These are phyloP conservation scores for Flammula alnicola DNA, from an alignment of 1,284 basidiomycete species.

Conservation along the genomic window DNA sequence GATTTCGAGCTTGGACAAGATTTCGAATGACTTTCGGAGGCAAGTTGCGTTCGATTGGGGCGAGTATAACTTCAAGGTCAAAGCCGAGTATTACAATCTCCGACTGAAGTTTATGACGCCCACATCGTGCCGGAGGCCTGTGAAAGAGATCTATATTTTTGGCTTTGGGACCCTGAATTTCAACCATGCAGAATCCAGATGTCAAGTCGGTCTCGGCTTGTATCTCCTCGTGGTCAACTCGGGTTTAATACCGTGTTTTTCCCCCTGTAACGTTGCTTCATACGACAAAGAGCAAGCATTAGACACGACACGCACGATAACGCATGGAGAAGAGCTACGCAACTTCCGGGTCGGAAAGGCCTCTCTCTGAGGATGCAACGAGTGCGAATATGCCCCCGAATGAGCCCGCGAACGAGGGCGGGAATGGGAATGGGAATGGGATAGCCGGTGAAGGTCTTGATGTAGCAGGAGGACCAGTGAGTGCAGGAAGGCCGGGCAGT, in stretches of 20 bases:
- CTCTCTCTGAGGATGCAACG: constrained; percentile 14
- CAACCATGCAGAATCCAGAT: constrained; percentile 11
- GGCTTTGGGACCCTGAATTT: constrained; percentile 10
- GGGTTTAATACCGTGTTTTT: constrained; percentile 1
- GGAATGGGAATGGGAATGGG: constrained; percentile 11
- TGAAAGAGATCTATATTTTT: constrained; percentile 6
- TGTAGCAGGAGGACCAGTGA: not conserved
- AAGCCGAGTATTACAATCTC: not conserved
- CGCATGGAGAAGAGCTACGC: constrained; percentile 15
- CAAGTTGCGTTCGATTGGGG: not conserved
- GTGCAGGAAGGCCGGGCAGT: not conserved
- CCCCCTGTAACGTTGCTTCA: not conserved
- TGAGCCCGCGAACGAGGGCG: not conserved
- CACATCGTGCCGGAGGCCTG: not conserved
- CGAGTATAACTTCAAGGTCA: not conserved
- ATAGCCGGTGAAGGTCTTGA: not conserved
- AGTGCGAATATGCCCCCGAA: not conserved
- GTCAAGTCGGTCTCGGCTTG: constrained; percentile 7
- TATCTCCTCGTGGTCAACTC: constrained; percentile 7
- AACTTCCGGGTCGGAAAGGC: constrained; percentile 17
- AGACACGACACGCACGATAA: not conserved
- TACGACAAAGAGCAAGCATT: not conserved
- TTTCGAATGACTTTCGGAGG: not conserved
- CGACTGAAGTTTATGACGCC: not conserved
- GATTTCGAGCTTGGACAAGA: not conserved